A percentile compares a stretch with the other conserved stretches of the same genome.
phyloP scores from a whole-genome alignment of 1,139 yeast species.

The Taphrina populina region DNA sequence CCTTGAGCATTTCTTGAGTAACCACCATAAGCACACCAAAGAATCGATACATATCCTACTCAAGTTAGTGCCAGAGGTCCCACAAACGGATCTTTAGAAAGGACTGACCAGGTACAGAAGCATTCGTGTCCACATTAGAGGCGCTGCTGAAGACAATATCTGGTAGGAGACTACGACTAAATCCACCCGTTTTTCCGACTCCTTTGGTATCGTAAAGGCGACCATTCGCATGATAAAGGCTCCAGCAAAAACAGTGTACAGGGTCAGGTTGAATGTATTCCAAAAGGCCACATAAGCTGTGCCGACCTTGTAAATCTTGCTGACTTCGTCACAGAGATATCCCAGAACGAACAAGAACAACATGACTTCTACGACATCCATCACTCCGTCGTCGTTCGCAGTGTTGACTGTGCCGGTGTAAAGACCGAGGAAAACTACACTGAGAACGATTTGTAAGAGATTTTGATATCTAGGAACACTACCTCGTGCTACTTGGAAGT shows the following conservation, averaged over 20 bases:
- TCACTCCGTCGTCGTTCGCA: conserved; percentile 45
- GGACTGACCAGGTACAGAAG: conserved; percentile 62
- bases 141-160: conserved; percentile 75
- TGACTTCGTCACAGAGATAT: conserved; percentile 62
- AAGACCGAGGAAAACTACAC: conserved; percentile 61
- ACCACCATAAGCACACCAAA: conserved; percentile 90
- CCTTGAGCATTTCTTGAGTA: conserved; percentile 80
- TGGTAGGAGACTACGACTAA: conserved; percentile 70
- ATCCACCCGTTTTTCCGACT: conserved; percentile 45
- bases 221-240: conserved; percentile 55
- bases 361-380: conserved; percentile 54
- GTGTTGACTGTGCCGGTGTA: conserved; percentile 67
- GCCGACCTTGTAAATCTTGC: conserved; percentile 76
- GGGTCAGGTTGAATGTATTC: conserved; percentile 61
- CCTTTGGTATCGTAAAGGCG: conserved; percentile 49
- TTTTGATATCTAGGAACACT: conserved; percentile 80
- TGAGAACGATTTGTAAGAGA: conserved; percentile 63
- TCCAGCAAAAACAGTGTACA: conserved; percentile 18
- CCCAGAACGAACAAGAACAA: conserved; percentile 70
- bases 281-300: conserved; percentile 66
- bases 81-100: no score
- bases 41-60: conserved; percentile 53
- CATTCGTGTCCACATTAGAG: conserved; percentile 81
- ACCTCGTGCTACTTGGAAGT: conserved; percentile 21
- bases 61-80: background rate